Conservation (phyloP, 2,329 filamentous ascomycete genomes). For the Allantophomopsis lycopodina region DNA sequence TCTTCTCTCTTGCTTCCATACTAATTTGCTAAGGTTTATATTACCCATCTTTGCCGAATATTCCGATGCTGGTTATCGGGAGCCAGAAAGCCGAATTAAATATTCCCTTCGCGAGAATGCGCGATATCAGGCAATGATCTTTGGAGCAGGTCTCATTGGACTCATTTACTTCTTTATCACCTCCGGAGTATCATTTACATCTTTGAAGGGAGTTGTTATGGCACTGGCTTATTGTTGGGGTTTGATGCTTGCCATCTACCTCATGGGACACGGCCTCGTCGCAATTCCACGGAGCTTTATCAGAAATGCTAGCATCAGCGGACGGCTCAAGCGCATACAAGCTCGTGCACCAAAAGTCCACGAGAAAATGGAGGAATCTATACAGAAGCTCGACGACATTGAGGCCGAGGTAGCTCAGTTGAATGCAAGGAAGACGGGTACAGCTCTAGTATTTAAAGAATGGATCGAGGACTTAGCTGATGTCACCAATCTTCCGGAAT, state of each 20-base stretch:
- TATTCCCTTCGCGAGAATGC: constrained; percentile 83
- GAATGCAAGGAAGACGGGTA: constrained; percentile 66
- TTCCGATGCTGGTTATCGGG: constrained; percentile 83
- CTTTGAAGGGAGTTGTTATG: constrained; percentile 78
- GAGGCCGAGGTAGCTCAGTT: constrained; percentile 73
- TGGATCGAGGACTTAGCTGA: constrained; percentile 96
- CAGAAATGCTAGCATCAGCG: constrained; percentile 64
- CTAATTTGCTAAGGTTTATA: constrained; percentile 50
- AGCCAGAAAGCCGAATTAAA: constrained; percentile 64
- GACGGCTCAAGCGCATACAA: constrained; percentile 63
- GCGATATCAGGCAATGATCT: constrained; percentile 72
- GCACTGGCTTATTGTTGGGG: constrained; percentile 92
- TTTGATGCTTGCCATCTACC: constrained; percentile 78
- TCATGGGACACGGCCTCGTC: constrained; percentile 96
- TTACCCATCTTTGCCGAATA: constrained; percentile 91
- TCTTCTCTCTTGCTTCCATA: constrained; percentile 2
- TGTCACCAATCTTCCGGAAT: constrained; percentile 55
- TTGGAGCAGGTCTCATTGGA: constrained; percentile 56
- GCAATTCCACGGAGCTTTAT: constrained; percentile 75
- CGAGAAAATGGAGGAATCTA: constrained; percentile 77
- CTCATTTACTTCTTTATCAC: constrained; percentile 73
- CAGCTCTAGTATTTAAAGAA: constrained; percentile 62
- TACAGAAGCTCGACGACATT: constrained; percentile 64
- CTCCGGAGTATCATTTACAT: constrained; percentile 57
- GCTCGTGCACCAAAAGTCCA: constrained; percentile 66